Base-by-base conservation (phyloP, 2,329 filamentous ascomycete species). In the Xylariomycetidae sp. region DNA sequence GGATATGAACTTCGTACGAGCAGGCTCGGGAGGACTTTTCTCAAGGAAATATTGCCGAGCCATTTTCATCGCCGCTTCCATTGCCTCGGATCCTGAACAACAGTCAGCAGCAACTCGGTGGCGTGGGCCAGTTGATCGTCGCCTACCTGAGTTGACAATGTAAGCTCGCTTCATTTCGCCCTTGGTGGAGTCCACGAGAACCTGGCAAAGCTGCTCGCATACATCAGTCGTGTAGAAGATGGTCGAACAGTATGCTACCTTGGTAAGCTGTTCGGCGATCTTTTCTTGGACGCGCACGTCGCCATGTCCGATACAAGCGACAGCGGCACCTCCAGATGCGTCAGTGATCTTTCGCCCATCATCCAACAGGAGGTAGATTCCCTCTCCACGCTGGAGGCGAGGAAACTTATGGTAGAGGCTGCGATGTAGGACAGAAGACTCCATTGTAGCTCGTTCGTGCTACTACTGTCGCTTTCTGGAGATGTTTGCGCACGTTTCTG, bases 1-100 rank as follows among this genome's bases (percentile, higher is more conserved):
- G 4, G 80, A 70, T 46, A 89, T 85, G 56, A 87, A 86, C 9
- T 70, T 65, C 1, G 59, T 67, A n/a, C 83, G 69, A 25, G 67
- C 56, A 2, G 70, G 66, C 44, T 85, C 69, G 1, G 74, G 60
- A 0, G 61, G 57, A 2, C 52, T 41, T 23, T 74, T 66, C 46
- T 80, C 75, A 6, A 76, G 61, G 43, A 70, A 77, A 47, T 75
- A 82, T 48, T 84, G 80, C 3, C 74, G 60, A 12, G 74, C 66
- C 12, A 82, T 51, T 44, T 83, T 84, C 46, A 80, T 57, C 1
- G 77, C 74, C 4, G 74, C 75, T 48, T 83, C 79, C 39, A 74
- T 69, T 3, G 76, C 76, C 52, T 82, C 79, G n/a, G 77, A 79
- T 2, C 75, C 73, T 75, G 35, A 30, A 4, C 25, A 15, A 16